Evolutionary conservation across 208 protist species (phyloP).

Genomic region (Balamuthia mandrillaris): DNA sequence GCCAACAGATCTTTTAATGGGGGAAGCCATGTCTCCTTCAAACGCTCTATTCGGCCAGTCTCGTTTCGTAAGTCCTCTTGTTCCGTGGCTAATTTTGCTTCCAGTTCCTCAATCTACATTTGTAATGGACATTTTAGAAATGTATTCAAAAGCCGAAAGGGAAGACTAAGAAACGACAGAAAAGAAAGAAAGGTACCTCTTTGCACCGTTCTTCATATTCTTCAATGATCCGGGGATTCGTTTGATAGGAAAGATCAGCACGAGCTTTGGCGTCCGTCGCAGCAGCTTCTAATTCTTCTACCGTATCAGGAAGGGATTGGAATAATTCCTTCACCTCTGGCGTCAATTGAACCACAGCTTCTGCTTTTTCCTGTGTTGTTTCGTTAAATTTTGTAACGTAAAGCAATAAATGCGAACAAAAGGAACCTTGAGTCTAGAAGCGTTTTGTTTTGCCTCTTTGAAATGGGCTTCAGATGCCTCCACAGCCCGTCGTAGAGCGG

Average conservation of each 20-base stretch:
- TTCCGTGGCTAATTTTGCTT: too few relatives aligned
- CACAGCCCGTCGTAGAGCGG: background rate
- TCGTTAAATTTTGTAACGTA: background rate
- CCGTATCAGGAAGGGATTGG: background rate
- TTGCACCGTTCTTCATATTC: conserved; percentile 51
- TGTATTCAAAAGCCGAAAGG: too few relatives aligned
- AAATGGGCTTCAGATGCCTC: background rate
- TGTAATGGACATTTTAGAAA: too few relatives aligned
- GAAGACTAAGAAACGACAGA: too few relatives aligned
- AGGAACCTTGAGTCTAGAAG: background rate
- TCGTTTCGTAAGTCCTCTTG: too few relatives aligned
- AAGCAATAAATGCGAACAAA: background rate
- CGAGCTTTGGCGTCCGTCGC: conserved; percentile 16
- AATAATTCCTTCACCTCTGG: background rate
- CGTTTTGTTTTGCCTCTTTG: background rate
- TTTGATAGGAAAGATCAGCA: conserved; percentile 15
- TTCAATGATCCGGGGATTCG: conserved; percentile 33
- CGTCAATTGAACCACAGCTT: background rate
- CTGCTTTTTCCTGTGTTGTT: background rate
- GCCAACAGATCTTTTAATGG: conserved; percentile 35
- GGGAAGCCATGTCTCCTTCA: conserved; percentile 30
- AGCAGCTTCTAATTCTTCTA: conserved; percentile 43
- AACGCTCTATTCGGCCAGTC: too few relatives aligned
- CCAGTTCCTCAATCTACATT: too few relatives aligned
- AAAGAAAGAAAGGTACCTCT: too few relatives aligned